Evolutionary conservation across 23 red algal genomes (phyloP), one percentile per base, ranked within the genome.

Genomic region (Cyanidiococcus yangmingshanensis): DNA sequence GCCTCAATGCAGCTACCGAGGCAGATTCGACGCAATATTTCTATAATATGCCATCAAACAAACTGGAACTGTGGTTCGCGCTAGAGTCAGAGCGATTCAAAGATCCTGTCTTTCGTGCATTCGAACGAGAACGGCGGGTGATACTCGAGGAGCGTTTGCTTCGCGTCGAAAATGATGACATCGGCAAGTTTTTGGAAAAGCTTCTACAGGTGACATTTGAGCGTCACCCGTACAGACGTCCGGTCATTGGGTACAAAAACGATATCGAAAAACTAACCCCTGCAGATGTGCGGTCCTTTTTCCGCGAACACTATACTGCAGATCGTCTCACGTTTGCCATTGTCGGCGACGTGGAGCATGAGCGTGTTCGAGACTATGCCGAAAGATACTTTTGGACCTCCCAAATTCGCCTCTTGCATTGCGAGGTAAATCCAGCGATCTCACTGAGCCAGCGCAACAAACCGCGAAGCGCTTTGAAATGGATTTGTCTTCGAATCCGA

Each of bases 61-160:
- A 67, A 35, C 2, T 38, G 40, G 77, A 80, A 37, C 45, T 80
- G 54, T 80, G 77, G 77, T 80, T 80, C 67, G 77, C 77, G 24
- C 77, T 80, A 30, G 77, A 80, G 59, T 80, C 77, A 18, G 40
- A 80, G 31, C 40, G 77, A 30, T 80, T 80, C 59, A 15, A 17
- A 17, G 59, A 50, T 15, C 77, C 77, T 3, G 35, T 80, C 40
- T 80, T 80, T 38, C 77, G 77, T 1, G 41, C 67, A 57, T 80
- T 80, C 36, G 50, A 80, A 18, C 37, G 59, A 38, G 77, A 80
- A 38, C 37, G 41, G 1, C 59, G 59, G 15, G 77, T 80, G 7
- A 51, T 80, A 29, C 50, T 80, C 41, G 77, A 80, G 27, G 77
- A 80, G 36, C 77, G 77, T 33, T 16, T n/a, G 2, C 50, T 80